Conservation (phyloP, 345 rosid species). For the Eucalyptus viminalis region DNA sequence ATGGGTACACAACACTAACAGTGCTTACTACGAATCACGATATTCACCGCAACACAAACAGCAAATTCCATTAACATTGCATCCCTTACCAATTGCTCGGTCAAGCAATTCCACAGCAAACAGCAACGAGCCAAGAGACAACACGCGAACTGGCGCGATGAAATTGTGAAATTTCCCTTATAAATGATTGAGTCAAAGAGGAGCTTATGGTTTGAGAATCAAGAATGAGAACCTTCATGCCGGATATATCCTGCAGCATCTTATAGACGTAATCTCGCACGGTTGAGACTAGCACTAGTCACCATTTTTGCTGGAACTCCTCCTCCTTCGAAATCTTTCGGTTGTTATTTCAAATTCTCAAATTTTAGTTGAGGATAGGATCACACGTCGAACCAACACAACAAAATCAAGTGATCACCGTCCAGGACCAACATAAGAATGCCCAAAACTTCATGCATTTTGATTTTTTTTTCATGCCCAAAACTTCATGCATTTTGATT, state of each 20-base stretch:
- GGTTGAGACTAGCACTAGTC: conserved; percentile 69
- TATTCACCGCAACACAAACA: background rate
- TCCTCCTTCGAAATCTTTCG: background rate
- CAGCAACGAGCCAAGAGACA: background rate
- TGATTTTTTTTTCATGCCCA: background rate
- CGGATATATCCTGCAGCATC: conserved; percentile 87
- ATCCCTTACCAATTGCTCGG: background rate
- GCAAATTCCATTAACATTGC: background rate
- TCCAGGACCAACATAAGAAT: background rate
- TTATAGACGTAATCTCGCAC: conserved; percentile 81
- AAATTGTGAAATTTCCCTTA: background rate
- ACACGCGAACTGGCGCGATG: no score
- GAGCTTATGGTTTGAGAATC: conserved; percentile 72
- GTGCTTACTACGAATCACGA: conserved; percentile 35
- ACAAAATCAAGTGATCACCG: background rate
- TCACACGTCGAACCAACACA: background rate
- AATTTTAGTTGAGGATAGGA: background rate
- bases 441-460: background rate
- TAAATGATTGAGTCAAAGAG: background rate
- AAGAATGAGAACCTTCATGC: conserved; percentile 97
- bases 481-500: background rate
- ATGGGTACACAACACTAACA: conserved; percentile 75
- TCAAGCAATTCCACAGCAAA: background rate
- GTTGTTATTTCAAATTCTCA: background rate
- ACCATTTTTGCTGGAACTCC: background rate